phyloP scores from a whole-genome alignment of 2,329 filamentous ascomycete species.

The Colletotrichum sublineola region DNA sequence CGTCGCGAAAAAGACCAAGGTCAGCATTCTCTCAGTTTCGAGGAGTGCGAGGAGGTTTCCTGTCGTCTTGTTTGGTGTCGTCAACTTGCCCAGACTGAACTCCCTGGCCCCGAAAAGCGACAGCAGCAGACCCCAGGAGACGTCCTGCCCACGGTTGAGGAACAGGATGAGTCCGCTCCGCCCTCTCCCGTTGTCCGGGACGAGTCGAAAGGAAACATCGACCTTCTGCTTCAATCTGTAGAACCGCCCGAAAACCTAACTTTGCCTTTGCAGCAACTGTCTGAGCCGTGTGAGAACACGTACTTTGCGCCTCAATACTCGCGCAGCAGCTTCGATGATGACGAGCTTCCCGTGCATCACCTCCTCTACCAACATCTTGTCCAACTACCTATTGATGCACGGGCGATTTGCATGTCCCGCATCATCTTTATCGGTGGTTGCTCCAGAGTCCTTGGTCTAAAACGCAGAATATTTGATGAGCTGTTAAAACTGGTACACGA shows the following conservation, averaged over 20 bases:
- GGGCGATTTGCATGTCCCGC: slow-evolving; percentile 88
- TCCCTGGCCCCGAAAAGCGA: neutral
- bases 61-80: slow-evolving; percentile 84
- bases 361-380: slow-evolving; percentile 84
- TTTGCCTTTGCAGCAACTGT: slow-evolving; percentile 77
- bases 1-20: slow-evolving; percentile 44
- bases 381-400: slow-evolving; percentile 82
- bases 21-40: slow-evolving; percentile 70
- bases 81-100: slow-evolving; percentile 33
- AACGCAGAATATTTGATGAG: slow-evolving; percentile 81
- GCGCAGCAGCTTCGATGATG: slow-evolving; percentile 79
- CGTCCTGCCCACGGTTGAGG: slow-evolving; percentile 65
- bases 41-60: slow-evolving; percentile 85
- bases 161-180: slow-evolving; percentile 63
- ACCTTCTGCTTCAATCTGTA: slow-evolving; percentile 62
- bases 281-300: slow-evolving; percentile 80
- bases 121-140: slow-evolving; percentile 48
- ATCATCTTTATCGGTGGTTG: slow-evolving; percentile 89
- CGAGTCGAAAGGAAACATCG: slow-evolving; percentile 49
- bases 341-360: slow-evolving; percentile 83
- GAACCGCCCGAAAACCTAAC: slow-evolving; percentile 65
- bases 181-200: slow-evolving; percentile 43
- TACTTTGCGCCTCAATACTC: slow-evolving; percentile 74
- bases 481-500: slow-evolving; percentile 74
- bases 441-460: slow-evolving; percentile 83